Evolutionary conservation across 352 stramenopile species (phyloP), one percentile per base, ranked within the genome.

Genomic region (Hyaloperonospora brassicae): DNA sequence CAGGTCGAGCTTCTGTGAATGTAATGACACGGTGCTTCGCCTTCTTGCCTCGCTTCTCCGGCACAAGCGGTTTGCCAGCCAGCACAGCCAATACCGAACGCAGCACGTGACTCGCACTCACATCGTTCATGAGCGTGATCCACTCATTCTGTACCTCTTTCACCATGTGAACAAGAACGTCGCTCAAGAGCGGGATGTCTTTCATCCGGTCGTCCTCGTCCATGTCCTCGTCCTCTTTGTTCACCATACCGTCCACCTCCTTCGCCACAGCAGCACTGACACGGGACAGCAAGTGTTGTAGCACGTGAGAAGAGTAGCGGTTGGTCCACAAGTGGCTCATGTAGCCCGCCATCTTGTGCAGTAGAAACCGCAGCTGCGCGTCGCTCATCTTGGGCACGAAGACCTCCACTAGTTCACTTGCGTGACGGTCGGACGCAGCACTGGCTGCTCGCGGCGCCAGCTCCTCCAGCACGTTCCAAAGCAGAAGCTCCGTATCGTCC

Each of bases 71-170:
- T 30, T 79, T 81, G 17, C 82, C 82, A 5, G 70, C 77, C 14
- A 92, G 63, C 40, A 78, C 68, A 1, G 77, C 77, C 0, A 92
- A 61, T 46, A 92, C 73, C 2, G 77, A 87, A 22, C 82, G 82
- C 51, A 89, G 62, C 44, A 92, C 82, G 47, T 92, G 82, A 52
- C 75, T 89, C n/a, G 82, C 82, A 49, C 82, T 92, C 9, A 92
- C 78, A 47, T 92, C 82, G 59, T 89, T 89, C 73, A 89, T 85
- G 17, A 92, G 65, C n/a, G 75, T 85, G 49, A 92, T 70, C 82
- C 82, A 92, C 62, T 92, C 82, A 48, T 55, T 65, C 55, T 89
- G 67, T 36, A 92, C 76, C 48, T 92, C 82, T 47, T 71, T 80
- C 7, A 79, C 70, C 70, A 89, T 87, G 48, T 75, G 73, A 27